A percentile compares a stretch with the other conserved stretches of the same genome.
Conservation (phyloP, 2,329 filamentous ascomycete genomes). For the Cladosporium phlei region DNA sequence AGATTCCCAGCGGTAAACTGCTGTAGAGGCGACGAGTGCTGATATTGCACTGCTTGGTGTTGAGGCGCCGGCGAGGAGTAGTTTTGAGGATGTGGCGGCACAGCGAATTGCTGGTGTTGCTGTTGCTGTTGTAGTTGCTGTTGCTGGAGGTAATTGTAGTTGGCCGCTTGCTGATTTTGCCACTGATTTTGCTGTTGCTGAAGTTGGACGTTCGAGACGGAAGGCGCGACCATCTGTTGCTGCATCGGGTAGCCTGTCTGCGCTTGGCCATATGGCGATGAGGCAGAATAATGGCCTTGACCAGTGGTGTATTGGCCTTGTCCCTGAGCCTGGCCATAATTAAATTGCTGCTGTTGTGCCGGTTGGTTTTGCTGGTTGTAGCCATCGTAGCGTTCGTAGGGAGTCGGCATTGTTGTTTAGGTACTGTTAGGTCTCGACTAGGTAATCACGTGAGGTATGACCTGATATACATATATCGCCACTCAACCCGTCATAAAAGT, state of each 20-base stretch:
- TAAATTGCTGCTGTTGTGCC: too few species aligned
- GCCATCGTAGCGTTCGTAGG: conserved; percentile 1
- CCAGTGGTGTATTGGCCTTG: too few species aligned
- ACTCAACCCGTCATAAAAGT: too few species aligned
- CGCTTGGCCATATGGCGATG: conserved; percentile 2
- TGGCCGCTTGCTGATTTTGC: not conserved
- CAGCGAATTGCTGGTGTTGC: conserved; percentile 1
- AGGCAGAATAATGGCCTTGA: conserved; percentile 1
- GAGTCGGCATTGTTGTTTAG: conserved; percentile 10
- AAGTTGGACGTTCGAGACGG: conserved; percentile 1
- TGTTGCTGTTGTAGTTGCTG: not conserved
- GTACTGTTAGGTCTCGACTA: too few species aligned
- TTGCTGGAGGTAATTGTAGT: not conserved
- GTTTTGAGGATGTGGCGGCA: conserved; percentile 1
- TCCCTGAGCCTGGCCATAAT: too few species aligned
- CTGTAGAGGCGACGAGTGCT: conserved; percentile 10
- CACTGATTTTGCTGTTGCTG: conserved; percentile 1
- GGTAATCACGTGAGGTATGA: too few species aligned
- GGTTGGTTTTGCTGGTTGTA: too few species aligned
- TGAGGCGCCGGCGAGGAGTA: not conserved
- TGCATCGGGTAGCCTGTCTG: not conserved
- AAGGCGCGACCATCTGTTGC: conserved; percentile 10
- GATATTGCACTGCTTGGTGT: conserved; percentile 6
- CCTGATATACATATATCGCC: too few species aligned
- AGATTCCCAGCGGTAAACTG: conserved; percentile 9